phyloP scores from a whole-genome alignment of 2,329 filamentous ascomycete genomes.

The Byssothecium circinans region DNA sequence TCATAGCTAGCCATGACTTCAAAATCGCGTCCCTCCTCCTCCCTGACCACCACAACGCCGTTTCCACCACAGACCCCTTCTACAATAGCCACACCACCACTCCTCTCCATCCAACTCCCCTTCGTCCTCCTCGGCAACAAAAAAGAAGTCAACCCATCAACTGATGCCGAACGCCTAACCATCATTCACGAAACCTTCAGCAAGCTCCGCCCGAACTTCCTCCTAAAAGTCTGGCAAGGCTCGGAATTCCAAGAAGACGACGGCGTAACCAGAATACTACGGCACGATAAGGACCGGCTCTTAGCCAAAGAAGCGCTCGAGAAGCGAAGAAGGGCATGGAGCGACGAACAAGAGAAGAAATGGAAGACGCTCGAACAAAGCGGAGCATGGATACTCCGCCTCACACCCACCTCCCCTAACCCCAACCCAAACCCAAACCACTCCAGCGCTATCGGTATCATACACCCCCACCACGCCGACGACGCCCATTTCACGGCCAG shows the following conservation, averaged over 20 bases:
- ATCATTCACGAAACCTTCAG: not conserved
- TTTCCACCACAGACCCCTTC: not conserved
- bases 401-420: not conserved
- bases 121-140: constrained; percentile 13
- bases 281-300: not conserved
- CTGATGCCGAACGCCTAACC: constrained; percentile 1
- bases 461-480: no score
- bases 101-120: constrained; percentile 9
- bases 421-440: no score
- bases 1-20: no score
- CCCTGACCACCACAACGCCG: not conserved
- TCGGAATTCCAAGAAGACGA: not conserved
- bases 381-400: not conserved
- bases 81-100: not conserved
- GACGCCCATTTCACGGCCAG: not conserved
- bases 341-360: not conserved
- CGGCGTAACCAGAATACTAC: no score
- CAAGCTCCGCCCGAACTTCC: no score
- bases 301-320: not conserved
- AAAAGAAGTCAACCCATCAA: not conserved
- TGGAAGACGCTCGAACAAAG: not conserved
- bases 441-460: no score
- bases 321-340: not conserved
- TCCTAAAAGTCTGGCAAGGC: not conserved
- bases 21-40: no score